phyloP scores from a whole-genome alignment of 768 basidiomycete genomes.

The Fistulinella prunicolor region DNA sequence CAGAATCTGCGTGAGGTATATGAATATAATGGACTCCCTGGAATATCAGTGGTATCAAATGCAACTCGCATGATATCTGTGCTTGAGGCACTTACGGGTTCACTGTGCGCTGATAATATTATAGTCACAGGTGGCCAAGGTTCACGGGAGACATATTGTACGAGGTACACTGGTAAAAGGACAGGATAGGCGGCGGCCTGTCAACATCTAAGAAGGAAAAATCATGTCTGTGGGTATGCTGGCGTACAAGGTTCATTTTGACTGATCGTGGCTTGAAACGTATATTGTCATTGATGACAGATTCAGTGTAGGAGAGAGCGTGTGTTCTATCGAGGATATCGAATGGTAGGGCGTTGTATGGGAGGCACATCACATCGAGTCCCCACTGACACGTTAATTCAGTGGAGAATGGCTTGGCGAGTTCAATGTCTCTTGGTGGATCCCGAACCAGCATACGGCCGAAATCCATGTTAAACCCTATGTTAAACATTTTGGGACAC shows the following conservation, averaged over 20 bases:
- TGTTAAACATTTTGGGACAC: not conserved
- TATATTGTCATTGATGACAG: slow-evolving; percentile 37
- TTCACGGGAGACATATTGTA: slow-evolving; percentile 41
- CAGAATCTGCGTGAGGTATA: slow-evolving; percentile 18
- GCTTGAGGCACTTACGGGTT: slow-evolving; percentile 22
- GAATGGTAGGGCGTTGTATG: slow-evolving; percentile 55
- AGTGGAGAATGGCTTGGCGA: slow-evolving; percentile 46
- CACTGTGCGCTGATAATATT: slow-evolving; percentile 25
- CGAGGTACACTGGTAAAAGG: slow-evolving; percentile 61
- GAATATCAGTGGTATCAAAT: not conserved
- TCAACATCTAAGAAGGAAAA: slow-evolving; percentile 5
- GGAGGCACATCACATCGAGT: slow-evolving; percentile 51
- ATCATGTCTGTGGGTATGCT: slow-evolving; percentile 1
- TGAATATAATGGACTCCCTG: slow-evolving; percentile 30
- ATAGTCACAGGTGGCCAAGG: slow-evolving; percentile 30
- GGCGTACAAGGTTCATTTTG: slow-evolving; percentile 44
- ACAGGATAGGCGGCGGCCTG: slow-evolving; percentile 62
- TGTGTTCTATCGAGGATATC: slow-evolving; percentile 39
- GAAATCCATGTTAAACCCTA: slow-evolving; percentile 31
- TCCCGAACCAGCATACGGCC: slow-evolving; percentile 43
- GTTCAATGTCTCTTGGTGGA: slow-evolving; percentile 16
- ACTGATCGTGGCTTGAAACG: slow-evolving; percentile 44
- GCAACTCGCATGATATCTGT: not conserved
- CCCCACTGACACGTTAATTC: slow-evolving; percentile 48
- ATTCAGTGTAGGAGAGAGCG: slow-evolving; percentile 35